phyloP scores from a whole-genome alignment of 805 yeast species.

The Candida nitratophila region DNA sequence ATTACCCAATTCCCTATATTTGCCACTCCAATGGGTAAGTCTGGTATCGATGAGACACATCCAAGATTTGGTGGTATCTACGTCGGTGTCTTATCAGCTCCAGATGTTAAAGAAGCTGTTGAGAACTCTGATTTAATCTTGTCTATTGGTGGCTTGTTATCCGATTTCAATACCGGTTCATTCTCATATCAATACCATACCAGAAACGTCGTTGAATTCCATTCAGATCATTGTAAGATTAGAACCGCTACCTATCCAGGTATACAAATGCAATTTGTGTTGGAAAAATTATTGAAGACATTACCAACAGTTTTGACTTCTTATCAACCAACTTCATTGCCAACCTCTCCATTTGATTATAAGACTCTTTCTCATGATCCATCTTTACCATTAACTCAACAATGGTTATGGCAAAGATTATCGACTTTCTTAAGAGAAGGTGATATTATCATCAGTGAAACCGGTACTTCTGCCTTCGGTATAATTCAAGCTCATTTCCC shows the following conservation, averaged over 20 bases:
- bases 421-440: constrained; percentile 54
- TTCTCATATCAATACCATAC: constrained; percentile 64
- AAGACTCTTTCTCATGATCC: constrained; percentile 9
- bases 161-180: constrained; percentile 82
- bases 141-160: constrained; percentile 69
- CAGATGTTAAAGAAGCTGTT: constrained; percentile 58
- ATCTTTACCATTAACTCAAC: constrained; percentile 35
- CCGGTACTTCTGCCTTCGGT: constrained; percentile 65
- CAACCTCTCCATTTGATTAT: constrained; percentile 26
- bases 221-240: constrained; percentile 60
- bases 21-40: constrained; percentile 82
- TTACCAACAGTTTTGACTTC: constrained; percentile 4
- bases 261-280: constrained; percentile 54
- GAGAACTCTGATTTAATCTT: constrained; percentile 64
- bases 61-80: constrained; percentile 75
- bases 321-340: constrained; percentile 49
- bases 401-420: constrained; percentile 57
- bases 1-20: constrained; percentile 68
- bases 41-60: constrained; percentile 59
- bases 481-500: constrained; percentile 58
- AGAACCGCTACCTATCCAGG: constrained; percentile 63
- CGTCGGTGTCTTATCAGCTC: constrained; percentile 67
- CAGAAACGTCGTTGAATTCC: constrained; percentile 64
- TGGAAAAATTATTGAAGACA: constrained; percentile 32
- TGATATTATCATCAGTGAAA: constrained; percentile 55